These are phyloP conservation scores for Paramecium sexaurelia DNA, from an alignment of 73 alveolate species.

Conservation along the genomic window DNA sequence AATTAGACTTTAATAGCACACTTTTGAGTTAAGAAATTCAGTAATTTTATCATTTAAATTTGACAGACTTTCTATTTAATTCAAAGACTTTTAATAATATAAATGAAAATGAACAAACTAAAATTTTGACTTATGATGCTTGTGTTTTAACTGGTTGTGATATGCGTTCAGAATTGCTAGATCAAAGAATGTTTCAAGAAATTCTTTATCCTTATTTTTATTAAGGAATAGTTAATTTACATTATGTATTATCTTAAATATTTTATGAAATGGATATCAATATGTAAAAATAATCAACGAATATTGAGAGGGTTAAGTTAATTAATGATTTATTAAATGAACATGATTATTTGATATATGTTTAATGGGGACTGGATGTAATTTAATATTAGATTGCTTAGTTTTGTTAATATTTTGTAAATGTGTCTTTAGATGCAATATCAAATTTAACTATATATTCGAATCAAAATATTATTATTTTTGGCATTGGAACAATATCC, in stretches of 20 bases:
- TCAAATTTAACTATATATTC: neutral
- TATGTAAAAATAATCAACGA: neutral
- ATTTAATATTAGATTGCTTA: neutral
- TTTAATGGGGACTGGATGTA: neutral
- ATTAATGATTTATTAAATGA: neutral
- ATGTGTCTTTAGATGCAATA: neutral
- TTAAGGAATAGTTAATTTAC: neutral
- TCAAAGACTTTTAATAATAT: neutral
- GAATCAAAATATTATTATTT: neutral
- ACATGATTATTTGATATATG: neutral
- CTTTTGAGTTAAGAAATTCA: neutral
- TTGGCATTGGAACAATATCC: neutral
- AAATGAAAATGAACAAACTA: neutral
- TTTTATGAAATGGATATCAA: neutral
- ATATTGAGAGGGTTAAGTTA: neutral
- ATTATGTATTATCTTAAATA: neutral
- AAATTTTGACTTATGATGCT: neutral
- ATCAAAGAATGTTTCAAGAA: neutral
- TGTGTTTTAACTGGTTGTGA: slow-evolving; percentile 7
- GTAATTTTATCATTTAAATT: neutral
- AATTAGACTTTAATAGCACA: neutral
- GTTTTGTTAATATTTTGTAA: neutral
- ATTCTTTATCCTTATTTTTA: neutral
- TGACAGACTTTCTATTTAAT: neutral
- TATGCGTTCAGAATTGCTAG: neutral